Percentiles rank a stretch among this genome's conserved stretches.
Evolutionary conservation across 257 asterid genomes (phyloP).

Genomic region (Eucommia ulmoides): DNA sequence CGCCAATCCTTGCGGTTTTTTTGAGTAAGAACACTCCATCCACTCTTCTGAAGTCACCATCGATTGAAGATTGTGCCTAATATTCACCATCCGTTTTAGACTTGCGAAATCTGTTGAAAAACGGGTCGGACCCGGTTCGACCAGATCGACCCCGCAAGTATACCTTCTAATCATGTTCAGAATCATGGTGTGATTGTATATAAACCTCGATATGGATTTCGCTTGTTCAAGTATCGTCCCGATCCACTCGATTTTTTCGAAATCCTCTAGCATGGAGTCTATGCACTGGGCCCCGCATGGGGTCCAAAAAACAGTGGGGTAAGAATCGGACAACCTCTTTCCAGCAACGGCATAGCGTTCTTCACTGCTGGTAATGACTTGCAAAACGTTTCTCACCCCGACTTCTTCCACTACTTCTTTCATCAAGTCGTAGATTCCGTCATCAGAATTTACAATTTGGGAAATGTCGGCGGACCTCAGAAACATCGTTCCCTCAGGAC

Average conservation of each 20-base stretch:
- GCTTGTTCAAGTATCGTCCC: constrained; percentile 57
- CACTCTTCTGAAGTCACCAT: neutral
- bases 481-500: neutral
- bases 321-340: constrained; percentile 48
- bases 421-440: constrained; percentile 48
- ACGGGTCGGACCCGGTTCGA: constrained; percentile 53
- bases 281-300: constrained; percentile 81
- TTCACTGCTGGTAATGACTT: constrained; percentile 61
- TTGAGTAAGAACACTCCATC: neutral
- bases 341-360: constrained; percentile 68
- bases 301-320: constrained; percentile 72
- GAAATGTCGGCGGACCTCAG: neutral
- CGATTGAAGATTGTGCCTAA: neutral
- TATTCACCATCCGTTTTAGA: constrained; percentile 53
- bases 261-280: constrained; percentile 72
- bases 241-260: constrained; percentile 46
- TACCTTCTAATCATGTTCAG: constrained; percentile 72
- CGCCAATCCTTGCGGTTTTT: neutral
- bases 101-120: constrained; percentile 60
- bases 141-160: constrained; percentile 75
- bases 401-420: constrained; percentile 79
- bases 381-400: constrained; percentile 64
- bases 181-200: constrained; percentile 39
- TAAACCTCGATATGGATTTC: constrained; percentile 57
- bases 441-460: constrained; percentile 2